Base-by-base conservation (phyloP, 805 yeast species). In the Candida coquimbonensis region DNA sequence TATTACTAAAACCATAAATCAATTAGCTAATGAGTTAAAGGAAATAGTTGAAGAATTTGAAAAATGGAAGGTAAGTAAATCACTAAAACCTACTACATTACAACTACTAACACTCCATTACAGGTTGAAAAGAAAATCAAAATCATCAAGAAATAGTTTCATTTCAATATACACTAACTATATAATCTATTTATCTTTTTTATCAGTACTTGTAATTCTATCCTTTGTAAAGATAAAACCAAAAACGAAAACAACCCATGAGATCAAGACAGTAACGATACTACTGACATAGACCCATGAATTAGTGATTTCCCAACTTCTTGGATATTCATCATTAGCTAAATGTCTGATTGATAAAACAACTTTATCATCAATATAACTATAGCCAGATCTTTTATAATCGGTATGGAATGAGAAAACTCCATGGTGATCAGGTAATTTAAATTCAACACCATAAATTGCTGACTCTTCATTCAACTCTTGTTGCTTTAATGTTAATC, bases 381-480 rank as follows among this genome's bases (percentile, higher is more conserved):
- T 72, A 55, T 74, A 72, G 7, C 98, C 98, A 13, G 77, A 46
- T 60, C 96, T 80, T 62, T 77, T 77, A 70, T 90, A 90, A 56
- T 85, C 83, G 39, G 85, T 73, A 50, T 74, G 74, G 63, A 87
- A 89, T 2, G 96, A 86, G 69, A 89, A 93, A 77, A 93, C 85
- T 47, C 99, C 99, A 65, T 93, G 96, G 59, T 89, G 96, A 64
- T 91, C 97, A 21, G 99, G 99, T 35, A 88, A 66, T 40, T 74
- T 74, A 65, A 93, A 88, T 17, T 69, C 61, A 40, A 62, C 67
- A 36, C 73, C 58, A 57, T 80, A 82, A n/a, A 73, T 64, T 6
- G 68, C 64, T 3, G 56, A 59, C 12, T 67, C 68, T 29, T 67
- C 66, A 8, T 56, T 63, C 2, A 58, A 45, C 3, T 69, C 63